Percentiles rank a stretch among this genome's conserved stretches.
Conservation (phyloP, 202 grass and related monocot species). For the Panicum hallii region DNA sequence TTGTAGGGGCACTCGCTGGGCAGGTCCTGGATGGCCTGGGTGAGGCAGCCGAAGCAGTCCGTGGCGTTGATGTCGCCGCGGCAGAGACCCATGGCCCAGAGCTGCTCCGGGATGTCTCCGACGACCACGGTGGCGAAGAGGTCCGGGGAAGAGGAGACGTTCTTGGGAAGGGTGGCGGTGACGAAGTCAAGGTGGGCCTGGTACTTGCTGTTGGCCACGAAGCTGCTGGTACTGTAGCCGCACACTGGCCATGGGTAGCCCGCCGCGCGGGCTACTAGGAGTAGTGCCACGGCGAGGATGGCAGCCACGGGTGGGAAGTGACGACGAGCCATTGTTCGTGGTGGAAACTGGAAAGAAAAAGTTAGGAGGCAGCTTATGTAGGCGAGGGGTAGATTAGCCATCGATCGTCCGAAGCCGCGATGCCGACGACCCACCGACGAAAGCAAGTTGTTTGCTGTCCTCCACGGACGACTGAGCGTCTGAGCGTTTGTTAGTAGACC, state of each 20-base stretch:
- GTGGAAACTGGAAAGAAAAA: not conserved
- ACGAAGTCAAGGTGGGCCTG: not conserved
- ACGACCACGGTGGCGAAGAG: slow-evolving; percentile 47
- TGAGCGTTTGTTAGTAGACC: too few relatives aligned
- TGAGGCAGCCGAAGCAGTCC: slow-evolving; percentile 48
- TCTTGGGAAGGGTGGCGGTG: not conserved
- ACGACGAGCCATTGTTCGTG: slow-evolving; percentile 2
- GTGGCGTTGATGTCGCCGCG: slow-evolving; percentile 59
- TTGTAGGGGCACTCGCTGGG: slow-evolving; percentile 34
- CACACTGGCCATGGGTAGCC: not conserved
- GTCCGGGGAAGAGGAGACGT: not conserved
- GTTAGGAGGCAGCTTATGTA: not conserved
- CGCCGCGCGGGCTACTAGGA: not conserved
- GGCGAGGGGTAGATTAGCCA: not conserved
- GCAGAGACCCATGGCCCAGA: slow-evolving; percentile 63
- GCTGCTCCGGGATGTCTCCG: slow-evolving; percentile 46
- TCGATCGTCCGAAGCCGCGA: too few relatives aligned
- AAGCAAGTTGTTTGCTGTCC: too few relatives aligned
- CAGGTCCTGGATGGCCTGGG: slow-evolving; percentile 44
- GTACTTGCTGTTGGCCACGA: not conserved
- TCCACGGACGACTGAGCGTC: too few relatives aligned
- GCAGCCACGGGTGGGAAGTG: too few relatives aligned
- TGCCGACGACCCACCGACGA: too few relatives aligned
- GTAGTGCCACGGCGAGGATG: not conserved
- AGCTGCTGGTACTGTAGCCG: not conserved